A percentile compares a stretch with the other conserved stretches of the same genome.
Evolutionary conservation across 371 early-diverging fungal species (phyloP).

Genomic region (Dichotomocladium elegans): DNA sequence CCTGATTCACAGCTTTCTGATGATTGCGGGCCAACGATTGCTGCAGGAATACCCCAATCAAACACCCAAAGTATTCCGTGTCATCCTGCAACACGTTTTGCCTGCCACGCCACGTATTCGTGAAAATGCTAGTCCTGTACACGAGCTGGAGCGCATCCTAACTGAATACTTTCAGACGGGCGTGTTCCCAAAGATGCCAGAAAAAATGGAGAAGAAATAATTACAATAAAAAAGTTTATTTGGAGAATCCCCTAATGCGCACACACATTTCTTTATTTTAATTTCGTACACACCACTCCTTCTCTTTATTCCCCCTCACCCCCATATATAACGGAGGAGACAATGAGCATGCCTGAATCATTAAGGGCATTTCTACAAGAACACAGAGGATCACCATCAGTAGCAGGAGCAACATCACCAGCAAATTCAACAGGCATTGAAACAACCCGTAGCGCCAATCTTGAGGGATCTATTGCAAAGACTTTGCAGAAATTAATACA

Average conservation of each 20-base stretch:
- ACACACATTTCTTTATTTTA: no score
- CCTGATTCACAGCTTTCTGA: slow-evolving; percentile 63
- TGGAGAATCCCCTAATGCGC: no score
- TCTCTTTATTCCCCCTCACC: neutral
- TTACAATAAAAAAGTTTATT: neutral
- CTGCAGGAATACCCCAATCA: slow-evolving; percentile 31
- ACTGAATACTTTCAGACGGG: slow-evolving; percentile 12
- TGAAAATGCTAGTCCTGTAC: slow-evolving; percentile 13
- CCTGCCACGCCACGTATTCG: slow-evolving; percentile 16
- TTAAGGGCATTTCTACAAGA: slow-evolving; percentile 7
- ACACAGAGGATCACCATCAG: neutral
- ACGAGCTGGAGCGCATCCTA: slow-evolving; percentile 4
- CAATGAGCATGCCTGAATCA: slow-evolving; percentile 13
- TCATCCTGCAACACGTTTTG: slow-evolving; percentile 17
- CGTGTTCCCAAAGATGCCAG: slow-evolving; percentile 2
- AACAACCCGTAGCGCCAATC: neutral
- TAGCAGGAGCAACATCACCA: slow-evolving; percentile 1
- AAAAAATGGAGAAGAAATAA: neutral
- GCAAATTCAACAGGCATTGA: neutral
- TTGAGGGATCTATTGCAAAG: slow-evolving; percentile 11
- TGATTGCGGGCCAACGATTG: slow-evolving; percentile 41
- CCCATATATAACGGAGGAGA: no score
- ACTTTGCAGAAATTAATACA: slow-evolving; percentile 13
- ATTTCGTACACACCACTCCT: no score
- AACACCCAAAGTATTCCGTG: slow-evolving; percentile 25